Evolutionary conservation across 441 rosid genomes (phyloP).

Genomic region (Pelargonium cotyledonis): DNA sequence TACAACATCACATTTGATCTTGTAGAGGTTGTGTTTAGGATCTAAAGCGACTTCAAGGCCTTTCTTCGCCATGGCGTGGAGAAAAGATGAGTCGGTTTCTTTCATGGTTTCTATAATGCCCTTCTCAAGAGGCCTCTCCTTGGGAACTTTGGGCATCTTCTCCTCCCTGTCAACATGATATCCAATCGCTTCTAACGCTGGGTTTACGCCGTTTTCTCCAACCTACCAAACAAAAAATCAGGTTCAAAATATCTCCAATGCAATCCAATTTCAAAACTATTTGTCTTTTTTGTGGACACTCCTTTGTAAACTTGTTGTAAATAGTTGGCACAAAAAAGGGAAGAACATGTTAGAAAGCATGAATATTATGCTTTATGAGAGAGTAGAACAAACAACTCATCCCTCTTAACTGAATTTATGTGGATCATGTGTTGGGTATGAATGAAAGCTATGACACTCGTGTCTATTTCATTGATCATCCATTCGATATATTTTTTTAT

Average conservation of each 20-base stretch:
- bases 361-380: too few species aligned
- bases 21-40: slow-evolving; percentile 23
- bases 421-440: too few species aligned
- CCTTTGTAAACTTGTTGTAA: too few species aligned
- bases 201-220: slow-evolving; percentile 49
- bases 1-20: slow-evolving; percentile 64
- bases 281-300: too few species aligned
- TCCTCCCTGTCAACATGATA: slow-evolving; percentile 31
- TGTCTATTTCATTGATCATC: too few species aligned
- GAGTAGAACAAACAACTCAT: too few species aligned
- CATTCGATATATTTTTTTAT: background rate
- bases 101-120: slow-evolving; percentile 57
- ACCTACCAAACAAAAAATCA: slow-evolving; percentile 32
- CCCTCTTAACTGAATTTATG: too few species aligned
- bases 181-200: slow-evolving; percentile 66
- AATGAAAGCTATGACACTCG: too few species aligned
- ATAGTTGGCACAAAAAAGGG: too few species aligned
- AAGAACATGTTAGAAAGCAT: too few species aligned
- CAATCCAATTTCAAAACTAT: background rate
- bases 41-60: slow-evolving; percentile 46
- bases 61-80: slow-evolving; percentile 42
- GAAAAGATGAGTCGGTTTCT: slow-evolving; percentile 42
- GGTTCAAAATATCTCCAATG: background rate
- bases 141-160: slow-evolving; percentile 8
- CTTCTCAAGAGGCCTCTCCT: slow-evolving; percentile 57